A percentile compares a stretch with the other conserved stretches of the same genome.
phyloP scores from a whole-genome alignment of 441 rosid species.

The Adansonia rubrostipa region DNA sequence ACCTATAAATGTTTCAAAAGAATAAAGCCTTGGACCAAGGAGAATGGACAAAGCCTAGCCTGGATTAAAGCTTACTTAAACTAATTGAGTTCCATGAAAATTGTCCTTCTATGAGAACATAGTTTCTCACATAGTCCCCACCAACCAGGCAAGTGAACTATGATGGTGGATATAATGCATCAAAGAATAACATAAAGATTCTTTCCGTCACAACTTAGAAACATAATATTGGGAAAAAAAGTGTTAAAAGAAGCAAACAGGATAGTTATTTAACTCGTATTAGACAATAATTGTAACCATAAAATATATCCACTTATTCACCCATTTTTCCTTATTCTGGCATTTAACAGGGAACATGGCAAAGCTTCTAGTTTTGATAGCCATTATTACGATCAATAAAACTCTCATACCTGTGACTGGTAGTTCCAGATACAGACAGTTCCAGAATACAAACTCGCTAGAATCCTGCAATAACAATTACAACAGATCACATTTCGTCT shows the following conservation, averaged over 20 bases:
- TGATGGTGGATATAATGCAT: not conserved
- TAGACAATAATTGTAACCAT: not conserved
- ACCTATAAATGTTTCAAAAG: not conserved
- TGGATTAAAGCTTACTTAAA: conserved; percentile 1
- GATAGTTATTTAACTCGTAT: not conserved
- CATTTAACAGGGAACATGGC: not conserved
- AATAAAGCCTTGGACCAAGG: conserved; percentile 11
- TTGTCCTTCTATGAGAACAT: not conserved
- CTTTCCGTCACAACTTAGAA: not conserved
- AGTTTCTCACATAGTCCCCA: not conserved
- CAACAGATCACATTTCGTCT: not conserved
- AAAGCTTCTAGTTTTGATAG: not conserved
- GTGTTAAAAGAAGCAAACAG: not conserved
- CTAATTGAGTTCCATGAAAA: not conserved
- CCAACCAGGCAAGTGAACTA: not conserved
- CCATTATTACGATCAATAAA: not conserved
- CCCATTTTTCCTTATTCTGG: not conserved
- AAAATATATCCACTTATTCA: not conserved
- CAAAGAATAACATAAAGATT: not conserved
- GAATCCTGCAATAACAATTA: conserved; percentile 54
- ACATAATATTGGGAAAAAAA: not conserved
- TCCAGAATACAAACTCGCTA: conserved; percentile 79
- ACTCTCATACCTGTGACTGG: conserved; percentile 67
- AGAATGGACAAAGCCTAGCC: not conserved
- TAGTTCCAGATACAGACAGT: conserved; percentile 78